Evolutionary conservation across 1,284 basidiomycete genomes (phyloP), one percentile per base, ranked within the genome.

Genomic region (Leccinum subrobustum): DNA sequence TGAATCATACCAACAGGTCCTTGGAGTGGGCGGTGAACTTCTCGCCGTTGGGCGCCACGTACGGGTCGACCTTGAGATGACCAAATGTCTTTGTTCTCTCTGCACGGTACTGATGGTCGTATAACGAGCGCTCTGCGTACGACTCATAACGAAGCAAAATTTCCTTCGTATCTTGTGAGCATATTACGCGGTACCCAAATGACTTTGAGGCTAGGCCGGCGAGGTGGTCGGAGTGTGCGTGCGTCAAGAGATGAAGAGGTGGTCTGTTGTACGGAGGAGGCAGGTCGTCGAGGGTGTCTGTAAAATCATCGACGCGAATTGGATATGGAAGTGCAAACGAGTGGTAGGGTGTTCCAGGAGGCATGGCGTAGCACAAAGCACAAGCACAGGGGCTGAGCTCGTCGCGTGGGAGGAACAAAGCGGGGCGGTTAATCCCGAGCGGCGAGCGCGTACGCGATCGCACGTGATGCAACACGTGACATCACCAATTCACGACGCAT

Each of bases 151-250:
- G 79, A 20, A 95, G 74, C 1, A 95, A 76, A 88, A 95, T 93
- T 58, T 88, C 82, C 73, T 93, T 95, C 11, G 93, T 86, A 72
- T 93, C 91, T 9, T 77, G 73, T 0, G 92, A 92, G 73, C 93
- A 95, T 55, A 92, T 73, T 11, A 95, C 83, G 3, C 76, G 80
- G 31, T 83, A 80, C 2, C 81, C 83, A 65, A 93, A 92, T 0
- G 86, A 88, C 63, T 86, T 85, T 18, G 88, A 81, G 18, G 85
- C 81, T 11, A 93, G 78, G 4, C 91, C 91, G 50, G 74, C 76
- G 58, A 90, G 79, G 70, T 95, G 93, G 73, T 95, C 93, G 0
- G 92, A 81, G 74, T 96, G 93, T 0, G 92, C 90, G 70, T 95
- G 93, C 0, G 89, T 87, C 58, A 96, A 81, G 7, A 95, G 82